Evolutionary conservation across 495 filamentous ascomycete genomes (phyloP).

Genomic region (Podospora anserina): DNA sequence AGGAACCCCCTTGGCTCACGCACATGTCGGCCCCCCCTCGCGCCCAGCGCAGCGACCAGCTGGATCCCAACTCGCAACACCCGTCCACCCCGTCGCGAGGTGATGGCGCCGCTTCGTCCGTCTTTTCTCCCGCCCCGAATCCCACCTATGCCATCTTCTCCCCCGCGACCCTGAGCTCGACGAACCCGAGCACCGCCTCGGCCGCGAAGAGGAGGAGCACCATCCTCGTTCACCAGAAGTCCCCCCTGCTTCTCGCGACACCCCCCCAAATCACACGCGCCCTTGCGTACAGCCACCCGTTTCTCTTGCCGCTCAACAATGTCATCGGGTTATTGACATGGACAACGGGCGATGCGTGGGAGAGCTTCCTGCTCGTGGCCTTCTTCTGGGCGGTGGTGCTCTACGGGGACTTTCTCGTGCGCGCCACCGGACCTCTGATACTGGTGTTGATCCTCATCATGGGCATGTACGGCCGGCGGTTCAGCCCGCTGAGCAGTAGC

Average conservation of each 20-base stretch:
- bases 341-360: slow-evolving; percentile 91
- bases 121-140: slow-evolving; percentile 27
- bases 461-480: slow-evolving; percentile 89
- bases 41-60: slow-evolving; percentile 35
- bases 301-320: slow-evolving; percentile 80
- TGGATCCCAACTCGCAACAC: slow-evolving; percentile 25
- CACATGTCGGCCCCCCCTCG: slow-evolving; percentile 49
- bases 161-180: slow-evolving; percentile 67
- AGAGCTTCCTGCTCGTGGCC: slow-evolving; percentile 86
- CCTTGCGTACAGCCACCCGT: slow-evolving; percentile 90
- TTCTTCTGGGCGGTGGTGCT: slow-evolving; percentile 80
- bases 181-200: slow-evolving; percentile 50
- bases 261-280: slow-evolving; percentile 90
- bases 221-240: slow-evolving; percentile 94
- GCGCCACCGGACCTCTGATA: slow-evolving; percentile 77
- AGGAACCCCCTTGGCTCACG: slow-evolving; percentile 50
- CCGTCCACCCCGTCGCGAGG: slow-evolving; percentile 29
- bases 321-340: slow-evolving; percentile 82
- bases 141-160: slow-evolving; percentile 60
- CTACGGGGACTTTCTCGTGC: slow-evolving; percentile 78
- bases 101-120: slow-evolving; percentile 26
- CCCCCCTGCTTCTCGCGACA: slow-evolving; percentile 85
- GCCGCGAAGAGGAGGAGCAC: slow-evolving; percentile 77
- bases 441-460: slow-evolving; percentile 74
- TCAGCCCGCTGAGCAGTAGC: slow-evolving; percentile 83